Percentiles rank a stretch among this genome's conserved stretches.
Conservation (phyloP, 208 protist species). For the Leishmania amazonensis region DNA sequence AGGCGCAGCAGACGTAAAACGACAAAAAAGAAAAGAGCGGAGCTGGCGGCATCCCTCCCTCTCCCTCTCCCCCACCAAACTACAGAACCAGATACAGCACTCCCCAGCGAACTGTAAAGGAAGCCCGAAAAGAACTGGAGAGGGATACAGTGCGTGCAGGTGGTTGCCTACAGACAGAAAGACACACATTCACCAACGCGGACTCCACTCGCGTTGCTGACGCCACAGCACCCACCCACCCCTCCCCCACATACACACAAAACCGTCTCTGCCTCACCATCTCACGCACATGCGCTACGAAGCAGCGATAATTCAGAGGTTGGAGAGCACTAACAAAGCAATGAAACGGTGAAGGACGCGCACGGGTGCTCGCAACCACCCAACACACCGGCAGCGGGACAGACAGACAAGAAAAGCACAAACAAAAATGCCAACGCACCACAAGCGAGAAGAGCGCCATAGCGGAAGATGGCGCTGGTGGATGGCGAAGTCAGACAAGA, state of each 20-base stretch:
- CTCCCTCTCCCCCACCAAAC: neutral
- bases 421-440: neutral
- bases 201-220: neutral
- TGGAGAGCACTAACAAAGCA: neutral
- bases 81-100: neutral
- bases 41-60: neutral
- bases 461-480: too few species aligned
- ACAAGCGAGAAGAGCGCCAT: neutral
- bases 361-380: neutral
- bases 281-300: neutral
- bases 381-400: neutral
- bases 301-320: neutral
- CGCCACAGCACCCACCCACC: neutral
- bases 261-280: neutral
- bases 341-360: neutral
- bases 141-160: neutral
- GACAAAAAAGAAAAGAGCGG: slow-evolving; percentile 12
- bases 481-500: too few species aligned
- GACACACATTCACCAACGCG: neutral
- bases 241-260: neutral
- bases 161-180: neutral
- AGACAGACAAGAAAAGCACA: neutral
- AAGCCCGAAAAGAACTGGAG: neutral
- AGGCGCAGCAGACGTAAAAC: too few species aligned
- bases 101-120: neutral